Evolutionary conservation across 202 grass and related monocot species (phyloP).

Genomic region (Saccharum hybrid): DNA sequence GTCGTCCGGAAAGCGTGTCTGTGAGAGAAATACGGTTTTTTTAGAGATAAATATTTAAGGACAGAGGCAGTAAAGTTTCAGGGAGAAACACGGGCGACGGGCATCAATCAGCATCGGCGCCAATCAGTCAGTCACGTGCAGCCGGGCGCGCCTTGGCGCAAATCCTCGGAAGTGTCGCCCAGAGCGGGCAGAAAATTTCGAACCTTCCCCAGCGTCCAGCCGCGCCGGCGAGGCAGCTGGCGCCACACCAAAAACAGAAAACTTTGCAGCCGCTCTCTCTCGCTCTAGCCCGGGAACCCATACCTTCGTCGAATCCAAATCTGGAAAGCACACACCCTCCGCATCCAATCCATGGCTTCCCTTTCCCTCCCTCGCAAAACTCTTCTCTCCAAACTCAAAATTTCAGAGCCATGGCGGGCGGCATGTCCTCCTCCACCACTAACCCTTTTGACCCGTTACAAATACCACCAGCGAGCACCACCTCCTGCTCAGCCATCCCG

Average conservation of each 20-base stretch:
- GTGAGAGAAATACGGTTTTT: too few relatives aligned
- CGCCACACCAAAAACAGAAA: background rate
- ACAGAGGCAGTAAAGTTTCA: too few relatives aligned
- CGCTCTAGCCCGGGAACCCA: background rate
- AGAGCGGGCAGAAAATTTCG: background rate
- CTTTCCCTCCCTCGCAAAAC: background rate
- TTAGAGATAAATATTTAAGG: too few relatives aligned
- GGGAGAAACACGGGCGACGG: background rate
- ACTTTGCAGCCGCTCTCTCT: background rate
- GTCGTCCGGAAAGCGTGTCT: too few relatives aligned
- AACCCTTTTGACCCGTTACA: background rate
- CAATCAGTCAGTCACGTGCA: background rate
- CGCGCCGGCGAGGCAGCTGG: background rate
- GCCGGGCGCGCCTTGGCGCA: background rate
- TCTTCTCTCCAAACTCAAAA: background rate
- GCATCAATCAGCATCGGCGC: background rate
- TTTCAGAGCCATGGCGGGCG: constrained; percentile 23
- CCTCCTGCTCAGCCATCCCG: background rate
- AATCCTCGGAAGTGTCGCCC: background rate
- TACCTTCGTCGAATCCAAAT: background rate
- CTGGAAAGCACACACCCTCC: background rate
- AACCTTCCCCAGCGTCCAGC: background rate
- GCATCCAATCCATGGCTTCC: background rate
- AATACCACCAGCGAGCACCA: constrained; percentile 32
- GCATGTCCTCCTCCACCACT: background rate